phyloP scores from a whole-genome alignment of 352 stramenopile genomes.

The Globisporangium spiculum region DNA sequence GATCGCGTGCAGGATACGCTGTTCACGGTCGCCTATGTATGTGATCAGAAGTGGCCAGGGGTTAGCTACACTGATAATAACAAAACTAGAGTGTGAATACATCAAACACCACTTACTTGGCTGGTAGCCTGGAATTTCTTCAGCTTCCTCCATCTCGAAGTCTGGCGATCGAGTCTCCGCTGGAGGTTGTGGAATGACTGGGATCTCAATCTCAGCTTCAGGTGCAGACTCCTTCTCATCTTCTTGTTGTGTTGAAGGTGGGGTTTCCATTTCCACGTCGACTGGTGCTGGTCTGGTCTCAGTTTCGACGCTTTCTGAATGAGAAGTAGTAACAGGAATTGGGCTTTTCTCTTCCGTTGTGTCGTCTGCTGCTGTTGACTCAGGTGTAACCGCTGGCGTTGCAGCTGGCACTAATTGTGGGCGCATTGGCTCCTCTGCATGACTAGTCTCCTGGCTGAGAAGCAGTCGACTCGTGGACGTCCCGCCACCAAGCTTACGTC shows the following conservation, averaged over 20 bases:
- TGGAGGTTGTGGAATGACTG: neutral
- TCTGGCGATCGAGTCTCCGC: neutral
- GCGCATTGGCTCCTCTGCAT: neutral
- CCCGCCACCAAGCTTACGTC: slow-evolving; percentile 35
- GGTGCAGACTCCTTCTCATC: neutral
- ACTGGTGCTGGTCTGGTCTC: neutral
- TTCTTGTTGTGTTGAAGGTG: neutral
- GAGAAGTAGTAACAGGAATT: neutral
- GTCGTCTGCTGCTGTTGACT: neutral
- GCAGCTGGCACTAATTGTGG: no score
- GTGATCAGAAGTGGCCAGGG: no score
- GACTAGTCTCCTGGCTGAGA: neutral
- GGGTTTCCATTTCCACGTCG: slow-evolving; percentile 23
- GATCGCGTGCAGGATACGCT: slow-evolving; percentile 44
- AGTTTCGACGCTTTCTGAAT: neutral
- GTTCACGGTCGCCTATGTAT: slow-evolving; percentile 50
- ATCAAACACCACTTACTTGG: slow-evolving; percentile 14
- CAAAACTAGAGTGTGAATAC: neutral
- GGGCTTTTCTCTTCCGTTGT: neutral
- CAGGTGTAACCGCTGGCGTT: neutral
- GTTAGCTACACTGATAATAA: neutral
- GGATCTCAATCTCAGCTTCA: neutral
- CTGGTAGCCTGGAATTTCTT: slow-evolving; percentile 9
- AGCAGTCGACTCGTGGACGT: slow-evolving; percentile 31
- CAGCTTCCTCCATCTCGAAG: slow-evolving; percentile 3